Base-by-base conservation (phyloP, 2,329 filamentous ascomycete species). In the Colletotrichum scovillei region DNA sequence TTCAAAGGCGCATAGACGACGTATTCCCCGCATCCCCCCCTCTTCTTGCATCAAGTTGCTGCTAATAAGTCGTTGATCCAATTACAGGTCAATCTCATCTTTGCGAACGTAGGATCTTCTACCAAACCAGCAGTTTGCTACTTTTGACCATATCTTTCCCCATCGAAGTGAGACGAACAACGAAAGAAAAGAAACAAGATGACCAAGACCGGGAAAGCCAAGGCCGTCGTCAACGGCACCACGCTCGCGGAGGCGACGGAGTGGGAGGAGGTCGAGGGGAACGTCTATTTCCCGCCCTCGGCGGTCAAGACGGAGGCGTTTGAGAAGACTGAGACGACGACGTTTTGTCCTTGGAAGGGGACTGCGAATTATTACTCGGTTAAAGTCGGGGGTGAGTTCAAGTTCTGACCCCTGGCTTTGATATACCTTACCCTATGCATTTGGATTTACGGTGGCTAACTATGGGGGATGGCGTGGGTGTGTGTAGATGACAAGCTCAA, bases 291-390 rank as follows among this genome's bases (percentile, higher is more conserved):
- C 77, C 86, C 86, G 55, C 85, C 84, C 0, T 81, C 83, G 8
- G 79, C 85, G 8, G 79, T 89, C 73, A 83, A 86, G 73, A 79
- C 82, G 42, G 81, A 86, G 68, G 82, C 82, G 75, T 85, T 90
- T 74, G 80, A 78, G 53, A 74, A 74, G 65, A 88, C 87, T 7
- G 80, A 84, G 16, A 84, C 85, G 12, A 83, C 81, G 55, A 90
- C 88, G 0, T 80, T 83, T 62, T 91, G 89, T 69, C 84, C 85
- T 0, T 91, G 88, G 88, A 91, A 91, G 78, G 89, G 89, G 3
- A 82, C 86, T 35, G 88, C 89, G 4, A 86, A 83, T 56, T 91
- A 91, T 78, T 91, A 90, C 78, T 87, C 84, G 26, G 79, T 91
- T 68, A 86, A 83, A 12, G 82, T 86, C 11, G 85, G 86, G 63